Percentiles rank a stretch among this genome's conserved stretches.
phyloP scores from a whole-genome alignment of 2,329 filamentous ascomycete genomes.

The Paraconiothyrium brasiliense region DNA sequence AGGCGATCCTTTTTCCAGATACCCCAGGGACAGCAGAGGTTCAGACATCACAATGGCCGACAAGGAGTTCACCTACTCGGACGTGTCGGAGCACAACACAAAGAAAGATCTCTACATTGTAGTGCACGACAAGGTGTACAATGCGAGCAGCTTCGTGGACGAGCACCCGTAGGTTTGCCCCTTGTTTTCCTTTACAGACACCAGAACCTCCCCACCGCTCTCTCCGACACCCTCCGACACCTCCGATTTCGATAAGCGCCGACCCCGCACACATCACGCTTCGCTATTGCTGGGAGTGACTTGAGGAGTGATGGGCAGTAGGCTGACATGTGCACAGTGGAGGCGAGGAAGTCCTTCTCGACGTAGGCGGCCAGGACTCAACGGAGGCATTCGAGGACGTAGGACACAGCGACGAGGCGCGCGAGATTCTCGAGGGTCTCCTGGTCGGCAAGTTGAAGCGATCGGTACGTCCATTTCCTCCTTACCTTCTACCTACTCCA shows the following conservation, averaged over 20 bases:
- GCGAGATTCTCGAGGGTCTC: slow-evolving; percentile 79
- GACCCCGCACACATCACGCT: not conserved
- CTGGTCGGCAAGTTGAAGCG: slow-evolving; percentile 51
- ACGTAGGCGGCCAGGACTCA: slow-evolving; percentile 93
- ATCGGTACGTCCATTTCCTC: slow-evolving; percentile 36
- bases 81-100: slow-evolving; percentile 51
- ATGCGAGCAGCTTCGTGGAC: slow-evolving; percentile 87
- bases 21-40: not conserved
- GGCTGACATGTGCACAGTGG: slow-evolving; percentile 67
- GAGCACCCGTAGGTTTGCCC: slow-evolving; percentile 82
- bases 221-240: not conserved
- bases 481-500: slow-evolving; percentile 2
- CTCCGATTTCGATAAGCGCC: not conserved
- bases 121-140: slow-evolving; percentile 97
- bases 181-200: slow-evolving; percentile 1
- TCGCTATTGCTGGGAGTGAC: not conserved
- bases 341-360: slow-evolving; percentile 97
- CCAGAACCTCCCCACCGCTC: not conserved
- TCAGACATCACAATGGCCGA: slow-evolving; percentile 42
- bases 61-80: slow-evolving; percentile 53
- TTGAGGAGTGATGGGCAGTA: not conserved
- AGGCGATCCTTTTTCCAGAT: not conserved
- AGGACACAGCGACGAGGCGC: slow-evolving; percentile 97
- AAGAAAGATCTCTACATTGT: slow-evolving; percentile 95
- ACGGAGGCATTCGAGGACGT: slow-evolving; percentile 99